Evolutionary conservation across 225 moss, liverwort and hornwort genomes (phyloP).

Genomic region (Pseudoscleropodium purum): DNA sequence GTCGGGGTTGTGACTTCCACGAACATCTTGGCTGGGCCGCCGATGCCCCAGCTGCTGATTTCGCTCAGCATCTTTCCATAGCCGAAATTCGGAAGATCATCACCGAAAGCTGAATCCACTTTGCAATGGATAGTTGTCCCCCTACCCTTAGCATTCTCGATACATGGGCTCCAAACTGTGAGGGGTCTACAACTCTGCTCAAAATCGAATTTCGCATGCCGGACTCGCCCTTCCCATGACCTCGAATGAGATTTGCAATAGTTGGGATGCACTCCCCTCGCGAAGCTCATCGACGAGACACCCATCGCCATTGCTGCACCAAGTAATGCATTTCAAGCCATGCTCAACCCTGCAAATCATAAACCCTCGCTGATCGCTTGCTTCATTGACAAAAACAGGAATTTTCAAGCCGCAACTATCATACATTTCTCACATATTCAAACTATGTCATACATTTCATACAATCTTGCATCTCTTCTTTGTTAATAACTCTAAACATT

Average conservation of each 20-base stretch:
- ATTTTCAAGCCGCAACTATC: neutral
- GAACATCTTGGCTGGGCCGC: slow-evolving; percentile 83
- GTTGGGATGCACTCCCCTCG: neutral
- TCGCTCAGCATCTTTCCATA: slow-evolving; percentile 71
- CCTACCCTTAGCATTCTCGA: neutral
- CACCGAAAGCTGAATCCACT: neutral
- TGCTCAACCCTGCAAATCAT: neutral
- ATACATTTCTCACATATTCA: neutral
- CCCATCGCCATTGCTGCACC: neutral
- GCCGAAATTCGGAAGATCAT: neutral
- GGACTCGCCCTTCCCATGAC: neutral
- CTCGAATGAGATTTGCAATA: neutral
- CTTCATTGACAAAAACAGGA: neutral
- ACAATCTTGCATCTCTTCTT: neutral
- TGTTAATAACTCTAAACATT: neutral
- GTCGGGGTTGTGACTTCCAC: slow-evolving; percentile 58
- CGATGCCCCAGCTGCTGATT: slow-evolving; percentile 77
- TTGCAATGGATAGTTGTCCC: neutral
- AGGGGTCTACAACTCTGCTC: neutral
- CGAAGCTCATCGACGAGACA: neutral
- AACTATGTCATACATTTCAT: neutral
- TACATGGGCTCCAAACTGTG: neutral
- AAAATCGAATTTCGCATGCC: neutral
- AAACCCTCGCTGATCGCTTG: neutral
- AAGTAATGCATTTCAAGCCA: neutral